Base-by-base conservation (phyloP, 208 protist species). In the Crithidia fasciculata region DNA sequence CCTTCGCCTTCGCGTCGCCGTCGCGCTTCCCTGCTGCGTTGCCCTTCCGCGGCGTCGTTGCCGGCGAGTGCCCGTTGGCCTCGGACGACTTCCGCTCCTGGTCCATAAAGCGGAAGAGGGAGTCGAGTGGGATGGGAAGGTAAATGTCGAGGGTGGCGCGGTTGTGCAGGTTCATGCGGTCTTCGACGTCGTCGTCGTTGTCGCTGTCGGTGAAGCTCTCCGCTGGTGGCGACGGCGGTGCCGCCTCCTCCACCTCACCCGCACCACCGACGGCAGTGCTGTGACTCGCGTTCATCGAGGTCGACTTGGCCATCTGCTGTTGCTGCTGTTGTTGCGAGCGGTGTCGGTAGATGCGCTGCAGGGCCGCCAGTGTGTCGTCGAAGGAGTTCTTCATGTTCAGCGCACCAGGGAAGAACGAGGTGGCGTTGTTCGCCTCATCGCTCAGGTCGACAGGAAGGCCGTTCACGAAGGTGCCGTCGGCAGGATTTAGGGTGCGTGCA, bases 81-180 rank as follows among this genome's bases (percentile, higher is more conserved):
- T 70, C 59, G 19, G 41, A 41, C 6, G 72, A 74, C 74, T 78
- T 83, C 40, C 84, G 80, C 57, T 87, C 78, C 69, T 86, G 77
- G 47, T 86, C 83, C 80, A 93, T 89, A 58, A 90, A 84, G 56
- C 83, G 83, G 54, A 92, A 92, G 15, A 94, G 78, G 1, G 80
- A 78, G 68, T 93, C 88, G 8, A 93, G 77, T 2, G 88, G 88
- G 19, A 93, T 56, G 5, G 91, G 91, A 10, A 95, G 76, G 67
- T 92, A 93, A 56, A 95, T 95, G 76, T 95, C 91, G 13, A 95
- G 85, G 6, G 76, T 87, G 49, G 90, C 86, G 39, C 90, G 83
- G 75, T 93, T 95, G 78, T 95, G 86, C 59, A 95, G 71, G 65
- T 95, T 95, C 63, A 85, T 81, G 52, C 69, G 28, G 64, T 93